phyloP scores from a whole-genome alignment of 306 rosid species.

The Ormosia emarginata region DNA sequence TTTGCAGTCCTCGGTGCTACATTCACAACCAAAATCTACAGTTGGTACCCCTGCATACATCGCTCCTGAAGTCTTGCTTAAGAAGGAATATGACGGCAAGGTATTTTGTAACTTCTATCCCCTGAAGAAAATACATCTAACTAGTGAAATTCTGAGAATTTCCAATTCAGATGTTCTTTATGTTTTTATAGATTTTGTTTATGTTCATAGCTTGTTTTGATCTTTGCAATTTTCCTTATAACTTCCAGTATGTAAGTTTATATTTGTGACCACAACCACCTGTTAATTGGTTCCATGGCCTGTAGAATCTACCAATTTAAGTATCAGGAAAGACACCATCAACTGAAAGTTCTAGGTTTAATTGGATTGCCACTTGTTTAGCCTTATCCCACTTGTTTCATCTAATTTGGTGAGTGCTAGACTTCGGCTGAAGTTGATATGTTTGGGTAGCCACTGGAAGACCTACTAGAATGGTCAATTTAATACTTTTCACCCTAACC shows the following conservation, averaged over 20 bases:
- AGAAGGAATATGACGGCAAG: conserved; percentile 98
- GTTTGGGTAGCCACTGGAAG: neutral
- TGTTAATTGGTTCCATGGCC: neutral
- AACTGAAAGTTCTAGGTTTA: neutral
- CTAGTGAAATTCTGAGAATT: neutral
- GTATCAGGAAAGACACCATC: neutral
- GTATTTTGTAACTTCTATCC: conserved; percentile 37
- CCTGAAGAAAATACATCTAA: neutral
- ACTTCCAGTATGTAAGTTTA: neutral
- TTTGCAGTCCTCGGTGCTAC: conserved; percentile 84
- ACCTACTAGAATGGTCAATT: neutral
- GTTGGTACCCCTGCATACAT: conserved; percentile 98
- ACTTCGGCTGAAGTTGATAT: neutral
- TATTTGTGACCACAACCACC: neutral
- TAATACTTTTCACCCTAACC: neutral
- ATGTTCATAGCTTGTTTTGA: neutral
- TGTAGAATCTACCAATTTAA: neutral
- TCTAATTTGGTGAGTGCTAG: neutral
- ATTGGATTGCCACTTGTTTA: neutral
- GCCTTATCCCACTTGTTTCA: neutral
- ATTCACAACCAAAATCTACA: conserved; percentile 96
- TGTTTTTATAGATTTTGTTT: neutral
- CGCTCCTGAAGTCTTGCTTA: conserved; percentile 91
- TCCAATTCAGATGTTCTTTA: neutral
- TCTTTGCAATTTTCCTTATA: neutral